These are phyloP conservation scores for Geosmithia putterillii DNA, from an alignment of 2,329 filamentous ascomycete species.

Conservation along the genomic window DNA sequence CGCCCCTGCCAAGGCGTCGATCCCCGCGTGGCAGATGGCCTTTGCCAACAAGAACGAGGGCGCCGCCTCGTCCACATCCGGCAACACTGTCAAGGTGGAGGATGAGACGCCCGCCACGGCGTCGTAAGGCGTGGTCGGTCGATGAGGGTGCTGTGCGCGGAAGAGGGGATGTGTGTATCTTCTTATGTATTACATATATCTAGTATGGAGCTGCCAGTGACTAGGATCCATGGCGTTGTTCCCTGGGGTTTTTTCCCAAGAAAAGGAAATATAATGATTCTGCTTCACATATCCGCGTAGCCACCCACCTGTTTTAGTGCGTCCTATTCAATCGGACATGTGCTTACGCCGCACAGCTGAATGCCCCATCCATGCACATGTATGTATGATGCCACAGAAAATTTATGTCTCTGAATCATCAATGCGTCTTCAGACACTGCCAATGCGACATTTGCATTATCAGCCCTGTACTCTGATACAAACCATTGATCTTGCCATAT, in stretches of 20 bases:
- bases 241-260: neutral
- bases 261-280: neutral
- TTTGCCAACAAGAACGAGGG: slow-evolving; percentile 40
- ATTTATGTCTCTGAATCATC: too few relatives aligned
- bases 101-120: neutral
- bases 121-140: too few relatives aligned
- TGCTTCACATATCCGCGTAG: too few relatives aligned
- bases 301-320: too few relatives aligned
- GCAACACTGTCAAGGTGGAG: slow-evolving; percentile 1
- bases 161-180: neutral
- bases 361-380: too few relatives aligned
- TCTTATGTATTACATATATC: neutral
- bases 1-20: slow-evolving; percentile 48
- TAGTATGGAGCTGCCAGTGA: neutral
- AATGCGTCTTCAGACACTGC: too few relatives aligned
- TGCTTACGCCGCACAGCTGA: too few relatives aligned
- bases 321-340: too few relatives aligned
- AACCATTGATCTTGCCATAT: too few relatives aligned
- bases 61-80: neutral
- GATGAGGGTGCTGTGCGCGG: neutral
- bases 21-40: slow-evolving; percentile 71
- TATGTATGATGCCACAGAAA: too few relatives aligned
- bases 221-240: neutral
- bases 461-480: too few relatives aligned
- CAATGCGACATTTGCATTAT: too few relatives aligned